These are phyloP conservation scores for Malus sylvestris DNA, from an alignment of 306 rosid genomes.

Conservation along the genomic window DNA sequence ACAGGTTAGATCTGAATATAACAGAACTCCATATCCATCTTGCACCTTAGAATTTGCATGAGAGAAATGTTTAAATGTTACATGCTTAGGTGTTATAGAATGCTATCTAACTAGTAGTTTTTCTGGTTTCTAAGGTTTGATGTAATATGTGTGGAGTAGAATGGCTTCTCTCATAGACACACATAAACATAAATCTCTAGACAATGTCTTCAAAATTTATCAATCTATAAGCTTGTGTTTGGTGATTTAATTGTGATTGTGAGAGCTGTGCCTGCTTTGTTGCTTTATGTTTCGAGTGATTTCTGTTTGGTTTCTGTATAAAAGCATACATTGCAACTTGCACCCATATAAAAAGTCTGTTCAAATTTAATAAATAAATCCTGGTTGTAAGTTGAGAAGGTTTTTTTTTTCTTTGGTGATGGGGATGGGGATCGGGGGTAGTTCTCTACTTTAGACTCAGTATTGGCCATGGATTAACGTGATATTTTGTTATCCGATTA, in stretches of 20 bases:
- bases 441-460: neutral
- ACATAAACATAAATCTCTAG: neutral
- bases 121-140: neutral
- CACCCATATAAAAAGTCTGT: neutral
- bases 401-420: neutral
- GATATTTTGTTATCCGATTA: constrained; percentile 8
- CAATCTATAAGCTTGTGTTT: neutral
- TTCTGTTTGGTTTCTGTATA: neutral
- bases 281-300: neutral
- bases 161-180: neutral
- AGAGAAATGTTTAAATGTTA: neutral
- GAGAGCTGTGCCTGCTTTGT: neutral
- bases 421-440: neutral
- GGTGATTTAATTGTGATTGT: neutral
- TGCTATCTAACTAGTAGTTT: neutral
- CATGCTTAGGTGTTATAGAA: neutral
- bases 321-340: neutral
- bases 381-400: neutral
- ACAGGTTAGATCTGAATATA: neutral
- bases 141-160: neutral
- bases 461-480: neutral
- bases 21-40: neutral
- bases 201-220: neutral
- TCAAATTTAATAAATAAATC: neutral
- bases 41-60: neutral